Evolutionary conservation across 306 rosid species (phyloP).

Genomic region (Cucurbita ficifolia): DNA sequence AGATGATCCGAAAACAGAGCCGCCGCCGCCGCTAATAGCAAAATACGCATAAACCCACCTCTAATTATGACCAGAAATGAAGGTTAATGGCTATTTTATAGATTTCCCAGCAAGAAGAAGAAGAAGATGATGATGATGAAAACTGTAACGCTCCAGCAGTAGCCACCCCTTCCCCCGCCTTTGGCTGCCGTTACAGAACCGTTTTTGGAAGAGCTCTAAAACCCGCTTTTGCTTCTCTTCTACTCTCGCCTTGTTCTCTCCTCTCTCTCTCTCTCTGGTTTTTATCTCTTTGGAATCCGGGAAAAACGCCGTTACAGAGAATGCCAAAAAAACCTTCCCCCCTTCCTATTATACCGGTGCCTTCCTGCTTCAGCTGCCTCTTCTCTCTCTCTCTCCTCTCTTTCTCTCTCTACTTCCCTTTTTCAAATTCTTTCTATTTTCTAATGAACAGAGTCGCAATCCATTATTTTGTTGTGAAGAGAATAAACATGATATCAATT

Average conservation of each 20-base stretch:
- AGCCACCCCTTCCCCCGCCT: background rate
- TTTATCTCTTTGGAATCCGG: slow-evolving; percentile 10
- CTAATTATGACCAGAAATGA: background rate
- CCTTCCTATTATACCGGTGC: slow-evolving; percentile 35
- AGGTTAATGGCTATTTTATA: background rate
- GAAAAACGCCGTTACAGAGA: slow-evolving; percentile 37
- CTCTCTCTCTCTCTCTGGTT: background rate
- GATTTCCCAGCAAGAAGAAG: background rate
- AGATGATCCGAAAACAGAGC: background rate
- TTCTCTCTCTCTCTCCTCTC: background rate
- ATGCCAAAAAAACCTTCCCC: slow-evolving; percentile 25
- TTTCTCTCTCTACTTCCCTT: slow-evolving; percentile 5
- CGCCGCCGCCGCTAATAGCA: background rate
- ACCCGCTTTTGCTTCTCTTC: slow-evolving; percentile 5
- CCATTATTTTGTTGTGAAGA: background rate
- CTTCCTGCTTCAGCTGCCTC: slow-evolving; percentile 12
- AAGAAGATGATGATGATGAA: background rate
- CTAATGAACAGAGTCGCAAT: background rate
- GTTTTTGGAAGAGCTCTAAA: slow-evolving; percentile 11
- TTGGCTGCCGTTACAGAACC: slow-evolving; percentile 22
- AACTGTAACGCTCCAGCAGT: slow-evolving; percentile 18
- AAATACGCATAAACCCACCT: background rate
- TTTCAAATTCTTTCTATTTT: slow-evolving; percentile 6
- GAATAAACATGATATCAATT: slow-evolving; percentile 3
- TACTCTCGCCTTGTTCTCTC: background rate